A percentile compares a stretch with the other conserved stretches of the same genome.
phyloP scores from a whole-genome alignment of 805 yeast genomes.

The Wickerhamomyces rabaulensis region DNA sequence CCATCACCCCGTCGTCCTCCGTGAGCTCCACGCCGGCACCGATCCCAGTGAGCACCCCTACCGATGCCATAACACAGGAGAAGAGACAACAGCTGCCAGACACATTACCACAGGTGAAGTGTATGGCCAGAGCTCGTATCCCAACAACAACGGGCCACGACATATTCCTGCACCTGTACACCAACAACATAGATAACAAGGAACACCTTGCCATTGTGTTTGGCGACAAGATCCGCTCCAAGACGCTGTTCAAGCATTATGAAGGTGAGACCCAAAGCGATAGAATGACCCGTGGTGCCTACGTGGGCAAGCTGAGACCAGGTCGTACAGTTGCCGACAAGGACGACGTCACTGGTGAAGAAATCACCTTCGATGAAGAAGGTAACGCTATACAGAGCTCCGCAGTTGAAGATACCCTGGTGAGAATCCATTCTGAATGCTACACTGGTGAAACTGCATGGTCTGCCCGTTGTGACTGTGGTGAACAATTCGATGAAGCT shows the following conservation, averaged over 20 bases:
- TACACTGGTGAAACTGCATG: slow-evolving; percentile 99
- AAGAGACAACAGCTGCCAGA: slow-evolving; percentile 43
- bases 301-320: slow-evolving; percentile 83
- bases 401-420: slow-evolving; percentile 49
- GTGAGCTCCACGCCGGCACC: slow-evolving; percentile 24
- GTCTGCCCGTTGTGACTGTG: slow-evolving; percentile 99
- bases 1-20: slow-evolving; percentile 26
- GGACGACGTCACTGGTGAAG: slow-evolving; percentile 40
- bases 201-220: slow-evolving; percentile 97
- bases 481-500: slow-evolving; percentile 98
- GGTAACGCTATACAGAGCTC: slow-evolving; percentile 30
- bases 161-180: slow-evolving; percentile 83
- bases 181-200: slow-evolving; percentile 80
- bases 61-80: slow-evolving; percentile 10
- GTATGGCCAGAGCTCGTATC: slow-evolving; percentile 91
- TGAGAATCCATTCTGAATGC: slow-evolving; percentile 93
- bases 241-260: slow-evolving; percentile 56
- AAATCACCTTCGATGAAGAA: slow-evolving; percentile 34
- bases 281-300: slow-evolving; percentile 98
- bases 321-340: slow-evolving; percentile 71
- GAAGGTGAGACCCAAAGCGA: slow-evolving; percentile 80
- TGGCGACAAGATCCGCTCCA: slow-evolving; percentile 85
- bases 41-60: slow-evolving; percentile 15
- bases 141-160: slow-evolving; percentile 96
- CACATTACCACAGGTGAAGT: slow-evolving; percentile 67